Percentiles rank a stretch among this genome's conserved stretches.
These are phyloP conservation scores for Coffea humblotiana DNA, from an alignment of 305 asterid species.

Conservation along the genomic window DNA sequence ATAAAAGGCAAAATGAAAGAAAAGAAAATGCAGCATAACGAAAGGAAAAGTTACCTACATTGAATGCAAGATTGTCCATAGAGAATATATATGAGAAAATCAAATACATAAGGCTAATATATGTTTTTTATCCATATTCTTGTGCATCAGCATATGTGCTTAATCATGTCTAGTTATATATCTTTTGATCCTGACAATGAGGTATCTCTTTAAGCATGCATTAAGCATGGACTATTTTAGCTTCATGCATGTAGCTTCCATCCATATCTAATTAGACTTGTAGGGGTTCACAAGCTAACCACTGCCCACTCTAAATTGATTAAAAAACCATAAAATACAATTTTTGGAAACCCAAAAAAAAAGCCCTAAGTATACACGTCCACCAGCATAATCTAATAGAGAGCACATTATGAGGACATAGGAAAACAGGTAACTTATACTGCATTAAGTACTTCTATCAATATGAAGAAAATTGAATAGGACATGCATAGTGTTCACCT, in stretches of 20 bases:
- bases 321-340: too few species aligned
- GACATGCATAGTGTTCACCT: background rate
- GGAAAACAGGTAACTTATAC: background rate
- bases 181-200: background rate
- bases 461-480: background rate
- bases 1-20: slow-evolving; percentile 18
- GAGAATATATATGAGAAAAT: background rate
- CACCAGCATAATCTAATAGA: background rate
- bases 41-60: slow-evolving; percentile 5
- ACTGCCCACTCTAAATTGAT: background rate
- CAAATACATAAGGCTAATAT: background rate
- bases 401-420: background rate
- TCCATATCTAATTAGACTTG: background rate
- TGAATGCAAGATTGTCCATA: background rate
- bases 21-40: slow-evolving; percentile 19
- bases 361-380: background rate
- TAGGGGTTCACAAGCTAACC: background rate
- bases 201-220: too few species aligned
- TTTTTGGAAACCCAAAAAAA: too few species aligned
- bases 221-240: too few species aligned
- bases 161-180: background rate
- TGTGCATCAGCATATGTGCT: background rate
- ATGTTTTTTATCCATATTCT: too few species aligned
- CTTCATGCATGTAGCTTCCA: background rate
- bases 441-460: background rate